phyloP scores from a whole-genome alignment of 192 early-diverging fungal species.

The Umbelopsis sp. region DNA sequence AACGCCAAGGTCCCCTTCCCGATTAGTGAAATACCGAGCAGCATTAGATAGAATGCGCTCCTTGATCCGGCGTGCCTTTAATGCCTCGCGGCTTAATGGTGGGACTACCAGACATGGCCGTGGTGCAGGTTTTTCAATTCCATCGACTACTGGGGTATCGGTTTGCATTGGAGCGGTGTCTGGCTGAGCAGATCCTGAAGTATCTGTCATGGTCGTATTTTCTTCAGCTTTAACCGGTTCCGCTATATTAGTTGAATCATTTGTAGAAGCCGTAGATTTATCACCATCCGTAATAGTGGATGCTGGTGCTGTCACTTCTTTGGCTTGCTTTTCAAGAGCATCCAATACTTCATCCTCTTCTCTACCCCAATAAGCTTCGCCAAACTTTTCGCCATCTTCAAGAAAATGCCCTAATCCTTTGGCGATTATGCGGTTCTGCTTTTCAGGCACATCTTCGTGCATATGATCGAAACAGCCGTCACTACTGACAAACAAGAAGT shows the following conservation, averaged over 20 bases:
- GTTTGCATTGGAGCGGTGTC: not conserved
- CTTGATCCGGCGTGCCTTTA: slow-evolving; percentile 31
- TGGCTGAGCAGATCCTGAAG: not conserved
- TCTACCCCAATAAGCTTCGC: slow-evolving; percentile 25
- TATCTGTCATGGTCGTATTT: not conserved
- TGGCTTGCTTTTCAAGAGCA: not conserved
- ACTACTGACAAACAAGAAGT: slow-evolving; percentile 60
- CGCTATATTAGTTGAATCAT: not conserved
- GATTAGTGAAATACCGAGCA: slow-evolving; percentile 50
- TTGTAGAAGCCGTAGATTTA: not conserved
- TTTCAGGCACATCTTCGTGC: slow-evolving; percentile 47
- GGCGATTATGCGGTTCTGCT: slow-evolving; percentile 52
- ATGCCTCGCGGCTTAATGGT: slow-evolving; percentile 26
- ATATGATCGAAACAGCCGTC: slow-evolving; percentile 66
- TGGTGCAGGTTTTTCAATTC: slow-evolving; percentile 17
- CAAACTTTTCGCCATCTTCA: slow-evolving; percentile 52
- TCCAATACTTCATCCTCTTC: slow-evolving; percentile 15
- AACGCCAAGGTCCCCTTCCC: slow-evolving; percentile 47
- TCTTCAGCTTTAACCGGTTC: not conserved
- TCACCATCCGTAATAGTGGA: not conserved
- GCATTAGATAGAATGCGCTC: slow-evolving; percentile 44
- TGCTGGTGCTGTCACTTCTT: not conserved
- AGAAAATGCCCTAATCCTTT: slow-evolving; percentile 54
- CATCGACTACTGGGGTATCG: not conserved
- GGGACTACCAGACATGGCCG: slow-evolving; percentile 24